Evolutionary conservation across 352 stramenopile genomes (phyloP).

Genomic region (Phytophthora constricta): DNA sequence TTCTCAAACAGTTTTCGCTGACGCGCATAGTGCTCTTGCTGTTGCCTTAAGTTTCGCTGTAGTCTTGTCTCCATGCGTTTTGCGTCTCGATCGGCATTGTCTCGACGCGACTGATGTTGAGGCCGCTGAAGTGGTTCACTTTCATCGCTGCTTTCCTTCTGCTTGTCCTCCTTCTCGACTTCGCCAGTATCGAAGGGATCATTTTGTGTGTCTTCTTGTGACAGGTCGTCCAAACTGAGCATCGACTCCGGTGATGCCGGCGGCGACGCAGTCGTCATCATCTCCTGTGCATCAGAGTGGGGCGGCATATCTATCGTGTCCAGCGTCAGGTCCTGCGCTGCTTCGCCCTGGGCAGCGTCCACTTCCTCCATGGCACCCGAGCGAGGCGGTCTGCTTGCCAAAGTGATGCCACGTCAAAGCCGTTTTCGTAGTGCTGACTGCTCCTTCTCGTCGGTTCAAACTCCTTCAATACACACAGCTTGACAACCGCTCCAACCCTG

Average conservation of each 20-base stretch:
- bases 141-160: slow-evolving; percentile 16
- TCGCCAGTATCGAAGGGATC: slow-evolving; percentile 9
- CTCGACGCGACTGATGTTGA: slow-evolving; percentile 4
- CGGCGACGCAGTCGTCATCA: slow-evolving; percentile 2
- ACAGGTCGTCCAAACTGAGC: slow-evolving; percentile 59
- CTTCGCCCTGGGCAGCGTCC: background rate
- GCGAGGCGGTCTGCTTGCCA: background rate
- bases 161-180: slow-evolving; percentile 10
- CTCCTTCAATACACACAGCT: background rate
- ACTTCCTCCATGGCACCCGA: slow-evolving; percentile 10
- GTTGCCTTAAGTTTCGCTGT: slow-evolving; percentile 59
- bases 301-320: slow-evolving; percentile 12
- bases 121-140: slow-evolving; percentile 5
- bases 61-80: slow-evolving; percentile 57
- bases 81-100: slow-evolving; percentile 28
- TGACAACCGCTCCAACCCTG: slow-evolving; percentile 17
- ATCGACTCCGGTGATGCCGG: slow-evolving; percentile 27
- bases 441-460: slow-evolving; percentile 7
- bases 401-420: slow-evolving; percentile 24
- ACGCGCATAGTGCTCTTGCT: slow-evolving; percentile 67
- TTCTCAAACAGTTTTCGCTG: slow-evolving; percentile 68
- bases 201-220: slow-evolving; percentile 18
- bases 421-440: slow-evolving; percentile 23
- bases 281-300: slow-evolving; percentile 1
- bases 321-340: slow-evolving; percentile 12